Conservation (phyloP, 805 yeast species). For the Lachancea nothofagi region DNA sequence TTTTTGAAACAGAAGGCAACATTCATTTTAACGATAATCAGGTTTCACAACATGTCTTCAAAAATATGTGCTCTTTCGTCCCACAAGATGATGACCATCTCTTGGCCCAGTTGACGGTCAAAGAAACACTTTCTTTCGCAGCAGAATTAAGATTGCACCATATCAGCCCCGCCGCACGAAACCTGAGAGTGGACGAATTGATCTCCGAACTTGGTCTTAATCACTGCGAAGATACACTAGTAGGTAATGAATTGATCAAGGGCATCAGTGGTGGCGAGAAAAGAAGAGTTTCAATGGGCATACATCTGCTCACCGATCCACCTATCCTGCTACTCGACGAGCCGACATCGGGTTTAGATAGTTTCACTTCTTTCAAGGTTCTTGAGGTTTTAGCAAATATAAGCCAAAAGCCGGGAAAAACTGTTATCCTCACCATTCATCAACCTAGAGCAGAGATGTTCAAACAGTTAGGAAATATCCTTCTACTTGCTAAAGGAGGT, state of each 20-base stretch:
- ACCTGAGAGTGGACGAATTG: constrained; percentile 46
- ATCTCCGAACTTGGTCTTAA: constrained; percentile 62
- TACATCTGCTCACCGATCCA: constrained; percentile 69
- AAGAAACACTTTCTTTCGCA: constrained; percentile 69
- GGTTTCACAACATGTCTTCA: constrained; percentile 34
- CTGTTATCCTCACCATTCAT: constrained; percentile 73
- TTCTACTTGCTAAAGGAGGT: constrained; percentile 71
- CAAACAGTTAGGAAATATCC: constrained; percentile 59
- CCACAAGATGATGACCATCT: constrained; percentile 76
- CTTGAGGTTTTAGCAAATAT: constrained; percentile 53
- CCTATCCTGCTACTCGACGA: constrained; percentile 72
- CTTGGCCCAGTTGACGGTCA: constrained; percentile 64
- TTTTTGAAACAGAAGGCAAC: constrained; percentile 36
- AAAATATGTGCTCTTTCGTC: constrained; percentile 62
- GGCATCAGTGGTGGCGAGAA: constrained; percentile 90
- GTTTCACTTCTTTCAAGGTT: constrained; percentile 69
- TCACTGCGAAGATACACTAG: constrained; percentile 72
- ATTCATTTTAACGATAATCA: constrained; percentile 40
- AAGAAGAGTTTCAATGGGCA: constrained; percentile 75
- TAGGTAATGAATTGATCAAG: constrained; percentile 54
- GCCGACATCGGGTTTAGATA: constrained; percentile 85
- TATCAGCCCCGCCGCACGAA: constrained; percentile 39
- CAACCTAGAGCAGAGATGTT: constrained; percentile 74
- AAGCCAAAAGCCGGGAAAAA: constrained; percentile 50
- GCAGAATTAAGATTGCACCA: constrained; percentile 60